phyloP scores from a whole-genome alignment of 176 grass and related monocot genomes.

The Oryza meyeriana region DNA sequence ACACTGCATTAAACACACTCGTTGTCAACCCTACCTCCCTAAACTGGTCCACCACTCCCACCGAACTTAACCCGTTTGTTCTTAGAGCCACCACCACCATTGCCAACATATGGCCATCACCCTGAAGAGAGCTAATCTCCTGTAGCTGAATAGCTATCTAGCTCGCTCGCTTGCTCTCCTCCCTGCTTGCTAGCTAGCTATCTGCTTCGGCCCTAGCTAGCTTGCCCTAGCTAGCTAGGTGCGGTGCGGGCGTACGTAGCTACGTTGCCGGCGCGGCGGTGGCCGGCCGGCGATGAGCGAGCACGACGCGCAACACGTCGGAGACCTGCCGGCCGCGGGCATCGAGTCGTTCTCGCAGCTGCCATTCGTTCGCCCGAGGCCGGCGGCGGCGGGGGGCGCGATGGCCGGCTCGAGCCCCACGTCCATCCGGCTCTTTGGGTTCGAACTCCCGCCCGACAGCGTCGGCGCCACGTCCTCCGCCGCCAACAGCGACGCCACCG shows the following conservation, averaged over 20 bases:
- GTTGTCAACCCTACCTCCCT: constrained; percentile 38
- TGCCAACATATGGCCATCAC: background rate
- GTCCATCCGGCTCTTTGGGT: constrained; percentile 81
- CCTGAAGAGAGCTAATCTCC: background rate
- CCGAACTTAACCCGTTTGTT: constrained; percentile 27
- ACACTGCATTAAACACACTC: background rate
- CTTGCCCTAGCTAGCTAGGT: constrained; percentile 9
- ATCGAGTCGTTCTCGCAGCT: constrained; percentile 90
- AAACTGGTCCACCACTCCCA: constrained; percentile 37
- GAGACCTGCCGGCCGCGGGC: constrained; percentile 26
- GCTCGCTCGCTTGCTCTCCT: background rate
- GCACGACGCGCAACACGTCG: constrained; percentile 40
- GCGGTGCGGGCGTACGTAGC: background rate
- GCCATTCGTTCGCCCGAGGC: constrained; percentile 57
- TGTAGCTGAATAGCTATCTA: background rate
- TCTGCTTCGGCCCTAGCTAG: background rate
- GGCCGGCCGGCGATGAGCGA: constrained; percentile 56
- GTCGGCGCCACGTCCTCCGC: constrained; percentile 6
- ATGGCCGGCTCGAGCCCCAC: constrained; percentile 25
- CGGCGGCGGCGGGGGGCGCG: background rate
- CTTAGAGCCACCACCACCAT: background rate
- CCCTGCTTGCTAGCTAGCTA: background rate
- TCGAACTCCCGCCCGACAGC: constrained; percentile 56
- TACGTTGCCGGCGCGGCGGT: background rate
- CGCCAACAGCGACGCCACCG: background rate